Base-by-base conservation (phyloP, 371 early-diverging fungal species). In the Rhizopus stolonifer region DNA sequence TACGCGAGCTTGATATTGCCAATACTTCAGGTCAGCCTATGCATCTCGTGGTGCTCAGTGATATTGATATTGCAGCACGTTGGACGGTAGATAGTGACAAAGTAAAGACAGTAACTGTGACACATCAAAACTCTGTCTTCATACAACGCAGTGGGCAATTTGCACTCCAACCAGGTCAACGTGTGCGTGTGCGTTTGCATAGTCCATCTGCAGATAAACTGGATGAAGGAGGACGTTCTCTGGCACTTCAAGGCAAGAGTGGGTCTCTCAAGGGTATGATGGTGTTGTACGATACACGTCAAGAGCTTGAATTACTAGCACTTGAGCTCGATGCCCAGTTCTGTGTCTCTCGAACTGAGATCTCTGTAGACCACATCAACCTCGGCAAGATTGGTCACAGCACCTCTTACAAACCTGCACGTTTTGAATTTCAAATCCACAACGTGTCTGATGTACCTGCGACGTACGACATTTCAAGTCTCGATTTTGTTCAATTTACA, bases 371-470 rank as follows among this genome's bases (percentile, higher is more conserved):
- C 3, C 59, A 70, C 9, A 69, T 88, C 6, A 84, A 92, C 44
- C 51, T 93, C 3, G 92, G 92, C 3, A 88, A 85, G 52, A 83
- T 91, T 39, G 91, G 93, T 0, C 83, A 91, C 55, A 68, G 78
- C 31, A 88, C 86, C 46, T 83, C 83, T 1, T 91, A 90, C 89
- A 76, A 82, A 34, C 76, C 78, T 9, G 79, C 75, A 15, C 64
- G 65, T 32, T 80, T 90, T 50, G 60, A 65, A 17, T 86, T 91
- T 60, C 69, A 75, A 10, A 59, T 90, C 14, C 62, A 66, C 7
- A 92, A 92, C 55, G 31, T 70, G 11, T 79, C 90, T 0, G 87
- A 87, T 26, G 79, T 87, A 15, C 82, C 83, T 2, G 68, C 89
- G 4, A 62, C 61, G 0, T 92, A 85, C 63, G 79, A 83, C 13